Conservation (phyloP, 129 eudicot genomes). For the Flaveria brownii region DNA sequence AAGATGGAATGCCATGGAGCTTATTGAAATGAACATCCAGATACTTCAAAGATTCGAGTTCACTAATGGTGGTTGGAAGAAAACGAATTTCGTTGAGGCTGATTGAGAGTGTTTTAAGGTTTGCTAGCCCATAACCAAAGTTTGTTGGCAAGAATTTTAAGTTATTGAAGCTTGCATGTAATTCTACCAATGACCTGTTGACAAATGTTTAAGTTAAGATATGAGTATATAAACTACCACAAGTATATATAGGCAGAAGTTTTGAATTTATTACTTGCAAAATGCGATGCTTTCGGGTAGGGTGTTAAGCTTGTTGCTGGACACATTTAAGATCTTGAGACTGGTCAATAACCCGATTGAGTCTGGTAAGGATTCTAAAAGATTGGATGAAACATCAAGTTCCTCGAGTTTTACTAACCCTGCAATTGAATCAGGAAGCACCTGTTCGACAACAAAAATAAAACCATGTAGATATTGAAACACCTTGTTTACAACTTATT, state of each 20-base stretch:
- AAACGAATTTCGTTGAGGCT: constrained; percentile 50
- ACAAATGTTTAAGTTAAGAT: background rate
- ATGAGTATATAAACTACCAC: background rate
- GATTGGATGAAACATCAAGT: constrained; percentile 57
- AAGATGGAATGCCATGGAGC: constrained; percentile 45
- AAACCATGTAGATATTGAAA: background rate
- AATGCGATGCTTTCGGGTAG: constrained; percentile 58
- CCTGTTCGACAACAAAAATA: constrained; percentile 30
- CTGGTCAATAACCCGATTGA: constrained; percentile 54
- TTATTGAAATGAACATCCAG: constrained; percentile 54
- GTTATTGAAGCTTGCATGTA: constrained; percentile 61
- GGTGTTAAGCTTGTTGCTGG: constrained; percentile 49
- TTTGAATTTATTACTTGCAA: constrained; percentile 46
- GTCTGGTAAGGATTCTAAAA: constrained; percentile 47
- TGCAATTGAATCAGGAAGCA: constrained; percentile 53
- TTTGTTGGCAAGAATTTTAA: constrained; percentile 48
- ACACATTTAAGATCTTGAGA: constrained; percentile 46
- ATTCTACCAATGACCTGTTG: constrained; percentile 49
- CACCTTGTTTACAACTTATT: constrained; percentile 6
- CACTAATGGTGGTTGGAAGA: constrained; percentile 50
- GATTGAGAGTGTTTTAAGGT: constrained; percentile 40
- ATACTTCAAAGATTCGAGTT: constrained; percentile 44
- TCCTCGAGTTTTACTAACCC: constrained; percentile 52
- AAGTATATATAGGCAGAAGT: background rate
- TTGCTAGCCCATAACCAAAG: constrained; percentile 55